A percentile compares a stretch with the other conserved stretches of the same genome.
phyloP scores from a whole-genome alignment of 1,139 yeast species.

The Hemisphaericaspora lyxosophila region DNA sequence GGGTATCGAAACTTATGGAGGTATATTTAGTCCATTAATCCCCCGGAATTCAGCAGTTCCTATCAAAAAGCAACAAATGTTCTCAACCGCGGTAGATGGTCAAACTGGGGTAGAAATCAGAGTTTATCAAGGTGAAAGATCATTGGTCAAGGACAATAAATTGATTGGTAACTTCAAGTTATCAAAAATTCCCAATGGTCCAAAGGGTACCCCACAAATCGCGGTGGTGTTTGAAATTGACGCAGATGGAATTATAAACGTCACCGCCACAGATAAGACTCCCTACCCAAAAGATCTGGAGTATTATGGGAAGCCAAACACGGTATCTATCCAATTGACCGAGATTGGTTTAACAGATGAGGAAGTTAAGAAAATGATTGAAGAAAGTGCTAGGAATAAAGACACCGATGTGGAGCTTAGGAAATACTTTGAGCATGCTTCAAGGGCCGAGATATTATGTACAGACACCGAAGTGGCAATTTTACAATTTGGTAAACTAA shows the following conservation, averaged over 20 bases:
- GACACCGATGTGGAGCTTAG: constrained; percentile 43
- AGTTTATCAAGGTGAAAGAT: constrained; percentile 78
- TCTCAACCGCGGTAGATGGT: constrained; percentile 83
- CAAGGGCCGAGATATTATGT: constrained; percentile 55
- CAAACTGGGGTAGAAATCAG: constrained; percentile 78
- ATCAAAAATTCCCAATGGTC: constrained; percentile 64
- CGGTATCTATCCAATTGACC: constrained; percentile 65
- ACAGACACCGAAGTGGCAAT: constrained; percentile 56
- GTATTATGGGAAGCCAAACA: constrained; percentile 31
- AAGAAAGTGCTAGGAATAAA: constrained; percentile 47
- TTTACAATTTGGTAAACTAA: constrained; percentile 40
- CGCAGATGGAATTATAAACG: constrained; percentile 81
- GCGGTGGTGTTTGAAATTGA: constrained; percentile 73
- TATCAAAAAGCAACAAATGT: constrained; percentile 65
- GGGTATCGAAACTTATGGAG: constrained; percentile 83
- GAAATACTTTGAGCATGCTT: constrained; percentile 46
- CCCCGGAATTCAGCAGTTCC: constrained; percentile 79
- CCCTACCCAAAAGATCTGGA: constrained; percentile 41
- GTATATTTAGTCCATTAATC: constrained; percentile 73
- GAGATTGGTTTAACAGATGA: constrained; percentile 66
- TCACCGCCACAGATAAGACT: constrained; percentile 66
- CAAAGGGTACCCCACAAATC: constrained; percentile 78
- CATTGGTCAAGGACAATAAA: constrained; percentile 70
- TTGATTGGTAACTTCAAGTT: constrained; percentile 70
- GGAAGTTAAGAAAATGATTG: constrained; percentile 57